These are phyloP conservation scores for Albatrellus sp. DNA, from an alignment of 1,284 basidiomycete genomes.

Conservation along the genomic window DNA sequence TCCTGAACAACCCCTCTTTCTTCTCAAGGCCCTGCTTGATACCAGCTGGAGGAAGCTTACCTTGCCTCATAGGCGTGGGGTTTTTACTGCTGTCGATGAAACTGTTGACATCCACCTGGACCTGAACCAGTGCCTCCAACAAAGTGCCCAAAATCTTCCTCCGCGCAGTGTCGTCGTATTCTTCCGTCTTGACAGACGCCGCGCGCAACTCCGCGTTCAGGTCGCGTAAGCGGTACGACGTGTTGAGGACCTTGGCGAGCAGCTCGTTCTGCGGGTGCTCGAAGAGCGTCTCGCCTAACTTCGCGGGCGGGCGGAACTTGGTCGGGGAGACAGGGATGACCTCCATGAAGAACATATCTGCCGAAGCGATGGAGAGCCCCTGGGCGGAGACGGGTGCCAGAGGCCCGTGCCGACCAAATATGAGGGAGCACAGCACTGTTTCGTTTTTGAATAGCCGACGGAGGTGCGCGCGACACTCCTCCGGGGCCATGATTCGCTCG, in stretches of 20 bases:
- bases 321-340: constrained; percentile 89
- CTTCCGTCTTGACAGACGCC: constrained; percentile 46
- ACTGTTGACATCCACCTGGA: constrained; percentile 93
- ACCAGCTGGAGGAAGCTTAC: constrained; percentile 87
- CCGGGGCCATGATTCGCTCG: constrained; percentile 83
- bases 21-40: constrained; percentile 98
- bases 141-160: constrained; percentile 58
- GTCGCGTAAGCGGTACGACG: constrained; percentile 74
- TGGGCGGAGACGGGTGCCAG: constrained; percentile 50
- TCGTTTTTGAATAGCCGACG: constrained; percentile 85
- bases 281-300: constrained; percentile 87
- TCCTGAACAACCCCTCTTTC: constrained; percentile 97
- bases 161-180: constrained; percentile 42
- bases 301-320: constrained; percentile 89
- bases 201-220: constrained; percentile 58
- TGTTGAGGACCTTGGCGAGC: constrained; percentile 75
- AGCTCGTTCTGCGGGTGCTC: constrained; percentile 97
- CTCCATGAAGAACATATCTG: constrained; percentile 97
- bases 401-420: constrained; percentile 90
- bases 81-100: constrained; percentile 98
- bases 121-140: constrained; percentile 75
- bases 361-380: constrained; percentile 56
- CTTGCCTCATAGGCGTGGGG: constrained; percentile 73
- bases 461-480: constrained; percentile 90
- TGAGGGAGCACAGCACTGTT: constrained; percentile 65